These are phyloP conservation scores for Spergularia azorica DNA, from an alignment of 179 eudicot species.

Conservation along the genomic window DNA sequence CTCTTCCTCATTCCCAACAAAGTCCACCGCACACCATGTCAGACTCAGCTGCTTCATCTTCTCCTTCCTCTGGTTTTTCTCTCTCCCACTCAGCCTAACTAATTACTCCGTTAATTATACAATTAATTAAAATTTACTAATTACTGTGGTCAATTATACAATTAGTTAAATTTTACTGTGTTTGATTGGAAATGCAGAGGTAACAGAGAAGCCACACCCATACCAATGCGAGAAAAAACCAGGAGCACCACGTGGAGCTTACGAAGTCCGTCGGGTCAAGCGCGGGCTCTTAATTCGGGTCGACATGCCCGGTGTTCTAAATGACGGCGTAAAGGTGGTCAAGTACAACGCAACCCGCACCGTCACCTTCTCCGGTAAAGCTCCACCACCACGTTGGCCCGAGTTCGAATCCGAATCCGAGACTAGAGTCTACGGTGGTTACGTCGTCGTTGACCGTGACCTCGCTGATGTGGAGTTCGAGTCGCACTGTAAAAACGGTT, in stretches of 20 bases:
- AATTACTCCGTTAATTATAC: too few species aligned
- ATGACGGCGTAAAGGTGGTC: conserved; percentile 4
- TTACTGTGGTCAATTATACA: too few species aligned
- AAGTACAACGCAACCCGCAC: conserved; percentile 12
- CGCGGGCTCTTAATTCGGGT: conserved; percentile 15
- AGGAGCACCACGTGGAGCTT: conserved; percentile 15
- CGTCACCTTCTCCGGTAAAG: conserved; percentile 21
- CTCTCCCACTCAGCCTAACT: too few species aligned
- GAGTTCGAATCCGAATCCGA: conserved; percentile 2
- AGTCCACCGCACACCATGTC: too few species aligned
- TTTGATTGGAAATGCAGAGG: neutral
- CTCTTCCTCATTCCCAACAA: too few species aligned
- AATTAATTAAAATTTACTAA: too few species aligned
- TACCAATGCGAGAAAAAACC: neutral
- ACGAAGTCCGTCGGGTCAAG: neutral
- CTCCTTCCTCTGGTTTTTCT: too few species aligned
- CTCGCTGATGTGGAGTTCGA: conserved; percentile 8
- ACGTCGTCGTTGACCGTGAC: conserved; percentile 12
- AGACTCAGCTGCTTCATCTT: too few species aligned
- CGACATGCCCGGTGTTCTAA: conserved; percentile 22
- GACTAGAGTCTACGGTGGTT: conserved; percentile 5
- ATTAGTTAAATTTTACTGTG: too few species aligned
- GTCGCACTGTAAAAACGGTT: conserved; percentile 1
- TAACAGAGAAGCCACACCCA: neutral
- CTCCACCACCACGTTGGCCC: neutral